These are phyloP conservation scores for Xylaria sp. DNA, from an alignment of 2,329 filamentous ascomycete genomes.

Conservation along the genomic window DNA sequence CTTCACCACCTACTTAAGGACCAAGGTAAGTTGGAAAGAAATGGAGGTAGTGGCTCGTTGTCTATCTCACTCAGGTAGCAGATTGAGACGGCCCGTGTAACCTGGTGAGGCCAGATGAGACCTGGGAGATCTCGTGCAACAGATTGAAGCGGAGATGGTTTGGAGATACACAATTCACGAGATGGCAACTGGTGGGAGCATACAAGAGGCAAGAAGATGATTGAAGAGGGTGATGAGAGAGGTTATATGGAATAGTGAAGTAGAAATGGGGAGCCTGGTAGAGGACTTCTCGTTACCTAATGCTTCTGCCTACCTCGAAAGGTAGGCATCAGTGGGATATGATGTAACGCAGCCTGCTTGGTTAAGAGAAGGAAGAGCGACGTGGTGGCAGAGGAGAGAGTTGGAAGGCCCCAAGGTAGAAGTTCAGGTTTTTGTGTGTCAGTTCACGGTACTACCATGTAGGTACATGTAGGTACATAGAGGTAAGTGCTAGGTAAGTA, in stretches of 20 bases:
- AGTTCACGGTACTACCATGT: too few species aligned
- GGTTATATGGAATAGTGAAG: not conserved
- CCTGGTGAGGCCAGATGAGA: not conserved
- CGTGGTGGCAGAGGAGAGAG: not conserved
- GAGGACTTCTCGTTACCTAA: not conserved
- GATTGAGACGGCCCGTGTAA: not conserved
- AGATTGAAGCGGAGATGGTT: not conserved
- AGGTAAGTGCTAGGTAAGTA: too few species aligned
- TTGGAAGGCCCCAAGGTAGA: too few species aligned
- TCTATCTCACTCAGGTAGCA: not conserved
- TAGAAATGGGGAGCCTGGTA: not conserved
- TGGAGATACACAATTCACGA: not conserved
- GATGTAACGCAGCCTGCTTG: not conserved
- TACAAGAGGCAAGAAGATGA: not conserved
- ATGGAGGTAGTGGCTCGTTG: constrained; percentile 2
- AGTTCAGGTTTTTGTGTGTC: too few species aligned
- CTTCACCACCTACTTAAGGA: not conserved
- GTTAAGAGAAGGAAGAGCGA: not conserved
- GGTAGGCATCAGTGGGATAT: not conserved
- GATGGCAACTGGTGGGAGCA: not conserved
- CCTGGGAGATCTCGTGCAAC: not conserved
- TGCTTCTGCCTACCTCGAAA: not conserved
- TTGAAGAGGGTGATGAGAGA: not conserved
- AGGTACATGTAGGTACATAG: too few species aligned
- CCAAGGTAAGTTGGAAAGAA: not conserved